A percentile compares a stretch with the other conserved stretches of the same genome.
Conservation (phyloP, 2,329 filamentous ascomycete species). For the Elsinoe australis region DNA sequence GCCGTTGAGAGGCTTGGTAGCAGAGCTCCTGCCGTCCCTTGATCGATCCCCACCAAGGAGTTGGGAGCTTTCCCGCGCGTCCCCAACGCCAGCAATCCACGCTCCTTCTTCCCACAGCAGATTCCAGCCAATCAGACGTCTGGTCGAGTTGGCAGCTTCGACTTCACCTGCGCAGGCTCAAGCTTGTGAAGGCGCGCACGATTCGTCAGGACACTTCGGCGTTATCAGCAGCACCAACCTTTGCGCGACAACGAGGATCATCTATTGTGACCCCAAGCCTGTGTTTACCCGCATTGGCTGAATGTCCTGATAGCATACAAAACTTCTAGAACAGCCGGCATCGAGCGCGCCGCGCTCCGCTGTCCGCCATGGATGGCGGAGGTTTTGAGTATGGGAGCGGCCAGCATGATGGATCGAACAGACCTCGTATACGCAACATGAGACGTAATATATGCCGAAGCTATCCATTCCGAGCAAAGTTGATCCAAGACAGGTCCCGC, state of each 20-base stretch:
- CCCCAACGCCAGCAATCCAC: constrained; percentile 3
- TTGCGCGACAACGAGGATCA: no score
- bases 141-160: background rate
- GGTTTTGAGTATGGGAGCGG: constrained; percentile 18
- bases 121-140: constrained; percentile 1
- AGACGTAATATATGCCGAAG: constrained; percentile 11
- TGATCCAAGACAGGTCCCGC: constrained; percentile 59
- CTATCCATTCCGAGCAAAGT: background rate
- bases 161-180: background rate
- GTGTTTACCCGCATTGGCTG: no score
- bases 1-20: constrained; percentile 3
- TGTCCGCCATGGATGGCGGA: constrained; percentile 20
- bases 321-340: background rate
- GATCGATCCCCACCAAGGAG: no score
- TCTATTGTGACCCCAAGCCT: no score
- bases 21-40: background rate
- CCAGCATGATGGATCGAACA: constrained; percentile 15
- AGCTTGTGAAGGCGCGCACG: background rate
- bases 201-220: no score
- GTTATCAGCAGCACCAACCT: no score
- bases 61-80: constrained; percentile 7
- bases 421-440: constrained; percentile 19
- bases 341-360: background rate
- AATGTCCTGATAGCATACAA: no score
- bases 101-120: background rate